These are phyloP conservation scores for Fragosphaeria purpurea DNA, from an alignment of 2,329 filamentous ascomycete species.

Conservation along the genomic window DNA sequence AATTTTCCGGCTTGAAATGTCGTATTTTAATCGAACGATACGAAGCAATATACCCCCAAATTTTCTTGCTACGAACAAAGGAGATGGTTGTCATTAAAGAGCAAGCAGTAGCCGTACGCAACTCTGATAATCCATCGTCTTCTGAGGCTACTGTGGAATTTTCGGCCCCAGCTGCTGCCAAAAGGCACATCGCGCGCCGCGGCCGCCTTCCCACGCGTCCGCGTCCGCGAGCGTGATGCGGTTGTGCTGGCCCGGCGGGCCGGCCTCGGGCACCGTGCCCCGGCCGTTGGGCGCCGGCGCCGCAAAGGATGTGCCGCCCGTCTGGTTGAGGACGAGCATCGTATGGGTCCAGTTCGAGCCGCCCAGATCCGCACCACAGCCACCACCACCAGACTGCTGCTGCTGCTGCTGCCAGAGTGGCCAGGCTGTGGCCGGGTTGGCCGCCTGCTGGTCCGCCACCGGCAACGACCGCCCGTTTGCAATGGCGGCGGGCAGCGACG, in stretches of 20 bases:
- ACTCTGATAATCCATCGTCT: too few relatives aligned
- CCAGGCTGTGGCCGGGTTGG: too few relatives aligned
- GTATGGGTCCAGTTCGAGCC: background rate
- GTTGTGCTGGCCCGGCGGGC: constrained; percentile 17
- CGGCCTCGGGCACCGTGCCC: constrained; percentile 11
- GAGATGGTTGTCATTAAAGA: too few relatives aligned
- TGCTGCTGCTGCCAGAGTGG: background rate
- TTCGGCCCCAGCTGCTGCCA: constrained; percentile 18
- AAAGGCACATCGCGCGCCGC: constrained; percentile 31
- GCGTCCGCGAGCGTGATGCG: constrained; percentile 30
- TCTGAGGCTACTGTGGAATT: background rate
- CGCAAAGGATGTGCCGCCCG: background rate
- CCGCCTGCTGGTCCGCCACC: too few relatives aligned
- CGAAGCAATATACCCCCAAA: too few relatives aligned
- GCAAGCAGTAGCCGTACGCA: too few relatives aligned
- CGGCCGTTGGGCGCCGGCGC: background rate
- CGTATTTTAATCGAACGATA: too few relatives aligned
- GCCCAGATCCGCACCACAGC: too few relatives aligned
- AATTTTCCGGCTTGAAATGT: too few relatives aligned
- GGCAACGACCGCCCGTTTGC: background rate
- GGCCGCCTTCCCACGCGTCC: constrained; percentile 31
- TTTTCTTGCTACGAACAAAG: too few relatives aligned
- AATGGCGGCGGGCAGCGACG: constrained; percentile 7
- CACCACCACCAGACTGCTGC: background rate
- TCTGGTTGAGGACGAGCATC: constrained; percentile 5